A percentile compares a stretch with the other conserved stretches of the same genome.
Conservation (phyloP, 2,329 filamentous ascomycete species). For the Aspergillus pseudotamarii region DNA sequence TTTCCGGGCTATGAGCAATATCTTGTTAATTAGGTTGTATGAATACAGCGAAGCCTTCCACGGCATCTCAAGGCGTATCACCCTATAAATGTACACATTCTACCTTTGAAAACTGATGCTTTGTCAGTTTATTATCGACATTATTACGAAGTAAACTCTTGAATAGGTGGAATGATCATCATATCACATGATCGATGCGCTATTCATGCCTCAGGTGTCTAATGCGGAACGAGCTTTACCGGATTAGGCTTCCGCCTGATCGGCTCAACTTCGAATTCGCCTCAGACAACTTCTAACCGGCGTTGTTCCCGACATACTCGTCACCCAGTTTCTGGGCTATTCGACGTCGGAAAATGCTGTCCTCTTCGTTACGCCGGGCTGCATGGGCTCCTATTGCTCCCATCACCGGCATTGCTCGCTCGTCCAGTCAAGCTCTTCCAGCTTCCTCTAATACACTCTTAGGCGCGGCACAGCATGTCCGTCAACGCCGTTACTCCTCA, state of each 20-base stretch:
- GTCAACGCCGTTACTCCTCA: conserved; percentile 52
- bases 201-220: conserved; percentile 27
- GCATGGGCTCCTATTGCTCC: conserved; percentile 41
- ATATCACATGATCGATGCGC: conserved; percentile 10
- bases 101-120: not conserved
- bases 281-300: conserved; percentile 26
- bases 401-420: conserved; percentile 37
- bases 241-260: conserved; percentile 37
- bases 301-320: conserved; percentile 31
- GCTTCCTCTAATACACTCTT: conserved; percentile 35
- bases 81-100: not conserved
- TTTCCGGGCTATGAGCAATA: not conserved
- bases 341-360: conserved; percentile 42
- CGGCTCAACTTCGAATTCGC: conserved; percentile 41
- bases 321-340: conserved; percentile 29
- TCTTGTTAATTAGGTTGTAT: not conserved
- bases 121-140: not conserved
- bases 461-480: conserved; percentile 37
- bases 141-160: not conserved
- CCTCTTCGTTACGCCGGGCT: conserved; percentile 49
- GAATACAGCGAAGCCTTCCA: not conserved
- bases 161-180: not conserved
- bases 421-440: conserved; percentile 34
- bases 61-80: not conserved
- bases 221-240: conserved; percentile 22